phyloP scores from a whole-genome alignment of 1,284 basidiomycete genomes.

The Athelia sp. region DNA sequence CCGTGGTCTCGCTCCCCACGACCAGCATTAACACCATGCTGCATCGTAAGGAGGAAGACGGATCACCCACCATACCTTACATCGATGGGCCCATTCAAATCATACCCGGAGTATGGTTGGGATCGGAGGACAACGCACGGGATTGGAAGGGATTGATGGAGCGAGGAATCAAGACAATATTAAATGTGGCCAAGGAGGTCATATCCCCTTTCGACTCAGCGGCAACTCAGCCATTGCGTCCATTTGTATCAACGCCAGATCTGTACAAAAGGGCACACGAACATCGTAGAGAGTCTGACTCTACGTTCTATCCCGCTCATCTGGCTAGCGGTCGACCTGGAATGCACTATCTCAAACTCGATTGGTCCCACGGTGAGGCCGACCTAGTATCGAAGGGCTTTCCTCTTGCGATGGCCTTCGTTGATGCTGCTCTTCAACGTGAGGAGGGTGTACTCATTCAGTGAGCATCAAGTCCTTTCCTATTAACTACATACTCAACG shows the following conservation, averaged over 20 bases:
- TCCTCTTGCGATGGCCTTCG: constrained; percentile 74
- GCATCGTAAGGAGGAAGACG: constrained; percentile 65
- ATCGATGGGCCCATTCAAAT: constrained; percentile 84
- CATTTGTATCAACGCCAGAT: constrained; percentile 66
- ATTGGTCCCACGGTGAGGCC: constrained; percentile 92
- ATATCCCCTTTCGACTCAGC: constrained; percentile 65
- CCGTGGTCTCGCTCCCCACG: constrained; percentile 60
- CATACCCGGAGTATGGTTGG: constrained; percentile 87
- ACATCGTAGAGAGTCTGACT: constrained; percentile 24
- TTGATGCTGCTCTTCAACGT: constrained; percentile 70
- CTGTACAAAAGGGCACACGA: constrained; percentile 32
- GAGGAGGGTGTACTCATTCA: constrained; percentile 84
- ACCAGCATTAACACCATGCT: constrained; percentile 42
- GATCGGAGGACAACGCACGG: constrained; percentile 89
- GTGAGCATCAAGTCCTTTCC: constrained; percentile 44
- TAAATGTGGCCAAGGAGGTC: constrained; percentile 97
- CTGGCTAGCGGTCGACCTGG: constrained; percentile 61
- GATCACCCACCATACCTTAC: constrained; percentile 65
- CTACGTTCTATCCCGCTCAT: constrained; percentile 63
- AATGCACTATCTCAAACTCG: constrained; percentile 88
- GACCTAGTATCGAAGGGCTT: constrained; percentile 81
- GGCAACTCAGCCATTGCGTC: constrained; percentile 41
- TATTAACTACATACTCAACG: constrained; percentile 7
- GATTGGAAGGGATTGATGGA: constrained; percentile 71
- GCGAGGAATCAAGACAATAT: constrained; percentile 73